Evolutionary conservation across 2,329 filamentous ascomycete species (phyloP), one percentile per base, ranked within the genome.

Genomic region (Calonectria pseudoreteaudii): DNA sequence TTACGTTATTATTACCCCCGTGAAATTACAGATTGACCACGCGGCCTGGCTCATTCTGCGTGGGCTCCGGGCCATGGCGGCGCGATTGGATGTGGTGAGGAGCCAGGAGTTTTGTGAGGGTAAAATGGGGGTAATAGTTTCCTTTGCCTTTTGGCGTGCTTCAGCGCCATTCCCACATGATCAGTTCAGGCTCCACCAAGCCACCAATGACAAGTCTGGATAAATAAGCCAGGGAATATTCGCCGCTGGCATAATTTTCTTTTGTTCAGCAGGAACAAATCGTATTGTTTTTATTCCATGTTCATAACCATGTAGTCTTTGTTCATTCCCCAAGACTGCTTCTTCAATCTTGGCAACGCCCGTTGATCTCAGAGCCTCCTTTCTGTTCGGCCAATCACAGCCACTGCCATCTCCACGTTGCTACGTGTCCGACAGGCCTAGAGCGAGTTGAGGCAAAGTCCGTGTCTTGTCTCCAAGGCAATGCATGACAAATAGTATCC

Each of bases 111-210:
- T 69, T 69, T 69, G 67, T 69, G 67, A 69, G 67, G 67, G 67
- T 69, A 69, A 69, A 62, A 69, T 69, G 67, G 67, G 67, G 67
- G 67, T 69, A 69, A 69, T 69, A 52, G 58, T 47, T 69, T 69
- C 53, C 67, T 69, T 34, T 52, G 23, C 30, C 30, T 60, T 60
- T 58, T 69, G 53, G 23, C 38, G 38, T 38, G 38, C 67, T 52
- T 62, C 23, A 49, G 53, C 56, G 34, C 67, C 34, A 38, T 58
- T 52, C 50, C 53, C 34, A 62, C 38, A 36, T 58, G 53, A 60
- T 62, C 67, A 62, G 13, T 18, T 4, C 28, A 11, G 53, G 53
- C 38, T 52, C 47, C 53, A 44, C 49, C 65, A 26, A 53, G 47
- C 44, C 34, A 30, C 58, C 41, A 36, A 62, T 62, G 5, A 10